Evolutionary conservation across 768 basidiomycete species (phyloP).

Genomic region (Polyporus arcularius): DNA sequence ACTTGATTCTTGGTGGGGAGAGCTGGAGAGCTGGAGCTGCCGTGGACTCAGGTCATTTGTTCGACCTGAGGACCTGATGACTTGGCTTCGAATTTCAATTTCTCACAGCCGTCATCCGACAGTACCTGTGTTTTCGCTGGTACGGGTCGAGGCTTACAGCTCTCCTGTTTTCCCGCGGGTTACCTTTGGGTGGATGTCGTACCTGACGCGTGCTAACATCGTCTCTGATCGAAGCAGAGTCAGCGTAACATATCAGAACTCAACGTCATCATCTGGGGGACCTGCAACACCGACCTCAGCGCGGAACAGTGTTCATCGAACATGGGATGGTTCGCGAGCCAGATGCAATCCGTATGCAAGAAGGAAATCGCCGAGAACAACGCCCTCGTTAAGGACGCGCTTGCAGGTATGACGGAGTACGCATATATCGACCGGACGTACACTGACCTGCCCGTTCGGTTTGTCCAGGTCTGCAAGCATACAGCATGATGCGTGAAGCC

Average conservation of each 20-base stretch:
- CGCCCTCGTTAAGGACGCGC: conserved; percentile 51
- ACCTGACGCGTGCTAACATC: conserved; percentile 3
- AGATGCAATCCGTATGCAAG: conserved; percentile 52
- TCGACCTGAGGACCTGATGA: not conserved
- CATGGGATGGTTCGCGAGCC: conserved; percentile 63
- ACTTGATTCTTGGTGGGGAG: conserved; percentile 15
- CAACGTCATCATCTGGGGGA: conserved; percentile 76
- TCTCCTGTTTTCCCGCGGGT: conserved; percentile 2
- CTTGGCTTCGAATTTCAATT: not conserved
- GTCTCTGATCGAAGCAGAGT: conserved; percentile 46
- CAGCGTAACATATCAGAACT: conserved; percentile 61
- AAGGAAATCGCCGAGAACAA: conserved; percentile 57
- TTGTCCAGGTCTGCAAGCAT: conserved; percentile 59
- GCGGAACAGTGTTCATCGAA: conserved; percentile 59
- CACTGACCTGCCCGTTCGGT: not conserved
- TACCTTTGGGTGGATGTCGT: conserved; percentile 13
- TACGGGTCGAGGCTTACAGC: not conserved
- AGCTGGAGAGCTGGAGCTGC: not conserved
- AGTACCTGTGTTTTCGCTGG: not conserved
- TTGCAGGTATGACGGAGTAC: conserved; percentile 46
- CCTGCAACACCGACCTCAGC: conserved; percentile 62
- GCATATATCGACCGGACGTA: not conserved
- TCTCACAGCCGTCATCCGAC: not conserved
- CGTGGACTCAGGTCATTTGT: not conserved
- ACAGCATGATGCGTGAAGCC: conserved; percentile 56